Evolutionary conservation across 768 basidiomycete species (phyloP), one percentile per base, ranked within the genome.

Genomic region (Obba rivulosa): DNA sequence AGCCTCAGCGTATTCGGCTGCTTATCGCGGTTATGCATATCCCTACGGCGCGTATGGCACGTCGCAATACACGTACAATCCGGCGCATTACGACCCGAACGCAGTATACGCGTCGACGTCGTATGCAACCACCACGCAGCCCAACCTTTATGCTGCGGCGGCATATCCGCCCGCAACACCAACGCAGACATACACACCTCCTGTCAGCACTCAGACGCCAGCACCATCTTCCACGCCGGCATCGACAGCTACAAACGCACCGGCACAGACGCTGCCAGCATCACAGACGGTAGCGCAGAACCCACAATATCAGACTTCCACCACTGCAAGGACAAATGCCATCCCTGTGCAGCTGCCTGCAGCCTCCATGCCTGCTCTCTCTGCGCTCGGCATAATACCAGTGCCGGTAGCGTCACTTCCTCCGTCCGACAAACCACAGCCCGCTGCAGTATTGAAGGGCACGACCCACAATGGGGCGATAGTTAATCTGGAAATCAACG

Each of bases 401-500:
- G 73, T 89, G 23, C 77, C 85, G 2, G 74, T 74, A 14, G 62
- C 74, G 11, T 74, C 81, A 14, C 58, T 83, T 20, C 72, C 76
- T 20, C 57, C 73, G 2, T 39, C 77, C 38, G 78, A 74, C 20
- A 79, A 83, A 53, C 72, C 79, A 16, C 83, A 80, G 56, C 84
- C 87, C 0, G 75, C 83, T n/a, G 87, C 85, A n/a, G 77, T 91
- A 14, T 69, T 90, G 43, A 55, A 77, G 82, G 82, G 85, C 23
- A 82, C 84, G 1, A 80, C 81, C 7, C 28, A 31, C 13, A 81
- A 87, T 57, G 87, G 87, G 11, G 75, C 78, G 17, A 80, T 84
- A 73, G 64, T 89, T 49, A 85, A 76, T 60, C 67, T 92, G 46
- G 88, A 91, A 53, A 85, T 92, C 60, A 89, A 90, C 51, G 79